These are phyloP conservation scores for Clarireedia paspali DNA, from an alignment of 2,329 filamentous ascomycete species.

Conservation along the genomic window DNA sequence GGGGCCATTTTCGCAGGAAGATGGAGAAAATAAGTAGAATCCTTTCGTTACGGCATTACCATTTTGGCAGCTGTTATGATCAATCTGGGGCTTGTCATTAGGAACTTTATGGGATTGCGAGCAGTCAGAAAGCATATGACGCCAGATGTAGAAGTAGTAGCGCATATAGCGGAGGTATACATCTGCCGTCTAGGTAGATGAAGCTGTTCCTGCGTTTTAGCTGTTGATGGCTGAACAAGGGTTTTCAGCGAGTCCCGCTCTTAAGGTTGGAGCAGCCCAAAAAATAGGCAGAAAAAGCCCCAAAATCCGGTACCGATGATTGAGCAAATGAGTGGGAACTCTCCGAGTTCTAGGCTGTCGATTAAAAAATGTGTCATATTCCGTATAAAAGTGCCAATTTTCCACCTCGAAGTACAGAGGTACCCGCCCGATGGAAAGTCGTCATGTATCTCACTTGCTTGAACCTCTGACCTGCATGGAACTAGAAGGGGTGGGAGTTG, in stretches of 20 bases:
- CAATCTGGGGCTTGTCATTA: neutral
- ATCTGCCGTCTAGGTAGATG: neutral
- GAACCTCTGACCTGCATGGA: too few relatives aligned
- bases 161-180: neutral
- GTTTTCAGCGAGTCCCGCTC: too few relatives aligned
- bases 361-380: neutral
- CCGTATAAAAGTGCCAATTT: too few relatives aligned
- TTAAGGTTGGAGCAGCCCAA: neutral
- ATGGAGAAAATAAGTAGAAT: neutral
- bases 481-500: neutral
- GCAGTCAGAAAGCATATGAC: neutral
- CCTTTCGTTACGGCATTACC: conserved; percentile 2
- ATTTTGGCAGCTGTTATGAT: neutral
- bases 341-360: neutral
- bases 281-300: neutral
- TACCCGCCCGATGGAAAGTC: neutral
- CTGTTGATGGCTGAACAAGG: neutral
- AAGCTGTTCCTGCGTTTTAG: neutral
- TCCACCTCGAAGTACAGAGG: neutral
- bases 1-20: conserved; percentile 4
- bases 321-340: too few relatives aligned
- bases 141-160: neutral
- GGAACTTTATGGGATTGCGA: neutral
- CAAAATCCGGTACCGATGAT: neutral
- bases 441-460: too few relatives aligned